Evolutionary conservation across 2,329 filamentous ascomycete species (phyloP).

Genomic region (Shiraia bambusicola): DNA sequence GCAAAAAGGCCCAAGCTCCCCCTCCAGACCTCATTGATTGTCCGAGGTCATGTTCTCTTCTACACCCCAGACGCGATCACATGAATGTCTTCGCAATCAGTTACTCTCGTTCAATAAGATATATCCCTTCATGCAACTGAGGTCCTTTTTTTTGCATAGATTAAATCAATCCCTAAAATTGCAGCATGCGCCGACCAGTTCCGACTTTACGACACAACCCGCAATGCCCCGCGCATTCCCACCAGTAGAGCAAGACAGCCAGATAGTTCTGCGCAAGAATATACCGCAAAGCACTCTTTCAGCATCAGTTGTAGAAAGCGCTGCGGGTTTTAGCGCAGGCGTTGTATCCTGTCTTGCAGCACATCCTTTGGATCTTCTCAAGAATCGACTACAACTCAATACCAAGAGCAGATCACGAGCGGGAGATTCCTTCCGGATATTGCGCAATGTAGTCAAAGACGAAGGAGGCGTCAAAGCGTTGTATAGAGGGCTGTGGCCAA

Average conservation of each 20-base stretch:
- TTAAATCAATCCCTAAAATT: neutral
- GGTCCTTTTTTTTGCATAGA: neutral
- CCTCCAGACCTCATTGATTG: neutral
- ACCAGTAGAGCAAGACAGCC: constrained; percentile 45
- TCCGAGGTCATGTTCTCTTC: too few relatives aligned
- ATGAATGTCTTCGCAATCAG: too few relatives aligned
- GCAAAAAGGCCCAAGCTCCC: constrained; percentile 17
- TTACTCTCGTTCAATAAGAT: neutral
- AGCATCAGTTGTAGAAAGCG: constrained; percentile 79
- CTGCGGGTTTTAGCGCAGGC: constrained; percentile 88
- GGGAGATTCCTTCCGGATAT: constrained; percentile 56
- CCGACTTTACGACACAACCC: constrained; percentile 10
- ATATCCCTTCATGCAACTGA: neutral
- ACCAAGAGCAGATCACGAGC: constrained; percentile 46
- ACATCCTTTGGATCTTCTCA: constrained; percentile 93
- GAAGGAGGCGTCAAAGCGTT: constrained; percentile 67
- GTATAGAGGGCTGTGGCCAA: constrained; percentile 87
- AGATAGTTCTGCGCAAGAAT: constrained; percentile 37
- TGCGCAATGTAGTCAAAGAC: constrained; percentile 54
- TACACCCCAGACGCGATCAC: too few relatives aligned
- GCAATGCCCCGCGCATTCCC: constrained; percentile 54
- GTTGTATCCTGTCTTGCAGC: constrained; percentile 81
- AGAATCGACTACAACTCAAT: constrained; percentile 82
- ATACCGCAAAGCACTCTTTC: constrained; percentile 40
- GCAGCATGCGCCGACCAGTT: constrained; percentile 26